These are phyloP conservation scores for Zoysia matrella DNA, from an alignment of 202 grass and related monocot genomes.

Conservation along the genomic window DNA sequence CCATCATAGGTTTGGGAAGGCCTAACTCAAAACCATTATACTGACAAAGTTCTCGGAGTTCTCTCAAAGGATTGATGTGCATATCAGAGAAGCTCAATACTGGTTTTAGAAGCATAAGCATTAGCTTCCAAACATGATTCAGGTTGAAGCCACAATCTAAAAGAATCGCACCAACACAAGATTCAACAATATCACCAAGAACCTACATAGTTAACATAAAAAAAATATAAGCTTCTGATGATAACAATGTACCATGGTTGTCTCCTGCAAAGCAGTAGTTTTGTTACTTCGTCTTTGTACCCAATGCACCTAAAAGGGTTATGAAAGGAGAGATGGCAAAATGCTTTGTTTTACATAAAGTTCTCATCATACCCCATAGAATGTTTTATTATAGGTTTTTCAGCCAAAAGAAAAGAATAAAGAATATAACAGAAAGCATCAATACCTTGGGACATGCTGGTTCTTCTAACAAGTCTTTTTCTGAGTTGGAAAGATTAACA, in stretches of 20 bases:
- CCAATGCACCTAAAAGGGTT: slow-evolving; percentile 17
- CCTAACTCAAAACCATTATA: slow-evolving; percentile 55
- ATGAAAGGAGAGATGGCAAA: slow-evolving; percentile 12
- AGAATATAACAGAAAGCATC: slow-evolving; percentile 17
- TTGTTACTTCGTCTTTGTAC: slow-evolving; percentile 7
- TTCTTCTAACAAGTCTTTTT: slow-evolving; percentile 81
- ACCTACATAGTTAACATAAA: slow-evolving; percentile 61
- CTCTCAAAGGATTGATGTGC: slow-evolving; percentile 75
- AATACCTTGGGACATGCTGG: slow-evolving; percentile 93
- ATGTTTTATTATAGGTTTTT: background rate
- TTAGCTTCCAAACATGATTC: slow-evolving; percentile 75
- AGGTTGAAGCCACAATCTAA: slow-evolving; percentile 82
- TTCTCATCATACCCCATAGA: background rate
- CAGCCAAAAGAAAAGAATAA: background rate
- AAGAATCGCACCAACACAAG: slow-evolving; percentile 91
- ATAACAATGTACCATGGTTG: slow-evolving; percentile 30
- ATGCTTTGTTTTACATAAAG: slow-evolving; percentile 22
- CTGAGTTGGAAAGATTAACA: slow-evolving; percentile 64
- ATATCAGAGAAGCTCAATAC: slow-evolving; percentile 69
- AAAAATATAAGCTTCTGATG: slow-evolving; percentile 30
- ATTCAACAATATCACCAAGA: slow-evolving; percentile 97
- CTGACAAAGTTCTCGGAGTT: slow-evolving; percentile 87
- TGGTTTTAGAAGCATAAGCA: slow-evolving; percentile 70
- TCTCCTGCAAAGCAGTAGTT: slow-evolving; percentile 3
- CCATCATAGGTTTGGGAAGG: slow-evolving; percentile 66